Evolutionary conservation across 257 asterid species (phyloP).

Genomic region (Salvia hispanica): DNA sequence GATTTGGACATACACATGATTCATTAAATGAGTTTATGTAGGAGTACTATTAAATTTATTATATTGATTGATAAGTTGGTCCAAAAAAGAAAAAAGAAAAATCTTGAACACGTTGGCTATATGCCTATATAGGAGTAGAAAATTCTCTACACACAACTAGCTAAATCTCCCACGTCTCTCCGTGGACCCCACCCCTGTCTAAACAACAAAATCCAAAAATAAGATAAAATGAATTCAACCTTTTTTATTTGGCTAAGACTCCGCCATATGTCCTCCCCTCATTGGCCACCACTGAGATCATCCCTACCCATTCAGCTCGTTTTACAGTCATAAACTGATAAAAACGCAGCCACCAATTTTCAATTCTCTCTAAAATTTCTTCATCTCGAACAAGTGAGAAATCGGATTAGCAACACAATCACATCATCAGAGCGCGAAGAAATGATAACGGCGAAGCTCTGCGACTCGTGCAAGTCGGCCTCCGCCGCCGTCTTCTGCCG

Average conservation of each 20-base stretch:
- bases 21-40: too few relatives aligned
- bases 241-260: too few relatives aligned
- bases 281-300: slow-evolving; percentile 42
- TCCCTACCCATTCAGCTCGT: slow-evolving; percentile 35
- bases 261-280: neutral
- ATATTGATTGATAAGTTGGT: too few relatives aligned
- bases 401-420: too few relatives aligned
- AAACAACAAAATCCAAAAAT: slow-evolving; percentile 24
- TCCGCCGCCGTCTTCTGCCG: slow-evolving; percentile 69
- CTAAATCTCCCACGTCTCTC: slow-evolving; percentile 33
- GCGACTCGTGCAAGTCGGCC: slow-evolving; percentile 71
- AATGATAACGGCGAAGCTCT: slow-evolving; percentile 50
- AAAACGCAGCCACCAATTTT: neutral
- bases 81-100: too few relatives aligned
- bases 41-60: too few relatives aligned
- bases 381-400: neutral
- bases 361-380: slow-evolving; percentile 11
- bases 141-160: neutral
- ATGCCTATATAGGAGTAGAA: too few relatives aligned
- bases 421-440: too few relatives aligned
- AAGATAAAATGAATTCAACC: neutral
- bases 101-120: too few relatives aligned
- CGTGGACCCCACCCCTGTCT: slow-evolving; percentile 32
- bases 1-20: too few relatives aligned
- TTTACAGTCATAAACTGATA: neutral